Evolutionary conservation across 2,329 filamentous ascomycete genomes (phyloP).

Genomic region (Monosporascus sp.): DNA sequence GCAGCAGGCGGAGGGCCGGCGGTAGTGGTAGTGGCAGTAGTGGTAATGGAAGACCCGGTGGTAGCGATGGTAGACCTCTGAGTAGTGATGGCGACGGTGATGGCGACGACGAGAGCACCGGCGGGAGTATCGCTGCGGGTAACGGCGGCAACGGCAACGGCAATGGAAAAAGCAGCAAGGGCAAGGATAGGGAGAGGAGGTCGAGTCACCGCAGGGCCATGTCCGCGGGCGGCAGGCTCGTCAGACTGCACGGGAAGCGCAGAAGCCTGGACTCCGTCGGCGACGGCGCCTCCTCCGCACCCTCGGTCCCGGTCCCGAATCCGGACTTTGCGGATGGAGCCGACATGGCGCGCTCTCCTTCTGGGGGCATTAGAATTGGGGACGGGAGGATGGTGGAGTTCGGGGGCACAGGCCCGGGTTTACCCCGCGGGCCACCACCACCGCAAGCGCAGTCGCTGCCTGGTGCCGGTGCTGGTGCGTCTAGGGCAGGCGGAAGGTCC

Average conservation of each 20-base stretch:
- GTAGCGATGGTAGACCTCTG: neutral
- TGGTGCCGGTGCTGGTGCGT: neutral
- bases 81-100: neutral
- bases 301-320: neutral
- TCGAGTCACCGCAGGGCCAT: neutral
- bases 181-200: neutral
- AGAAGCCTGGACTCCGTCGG: constrained; percentile 3
- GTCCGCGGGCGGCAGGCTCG: neutral
- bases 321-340: constrained; percentile 4
- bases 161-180: neutral
- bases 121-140: neutral
- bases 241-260: neutral
- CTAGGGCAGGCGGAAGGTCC: neutral
- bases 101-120: neutral
- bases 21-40: neutral
- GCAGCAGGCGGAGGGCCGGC: neutral
- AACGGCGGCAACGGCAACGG: neutral
- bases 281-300: constrained; percentile 2
- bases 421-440: neutral
- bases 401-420: constrained; percentile 4
- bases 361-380: constrained; percentile 22
- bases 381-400: constrained; percentile 24
- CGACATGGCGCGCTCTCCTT: constrained; percentile 19
- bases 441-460: neutral
- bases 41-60: neutral